Evolutionary conservation across 176 grass and related monocot species (phyloP).

Genomic region (Chrysopogon serrulatus): DNA sequence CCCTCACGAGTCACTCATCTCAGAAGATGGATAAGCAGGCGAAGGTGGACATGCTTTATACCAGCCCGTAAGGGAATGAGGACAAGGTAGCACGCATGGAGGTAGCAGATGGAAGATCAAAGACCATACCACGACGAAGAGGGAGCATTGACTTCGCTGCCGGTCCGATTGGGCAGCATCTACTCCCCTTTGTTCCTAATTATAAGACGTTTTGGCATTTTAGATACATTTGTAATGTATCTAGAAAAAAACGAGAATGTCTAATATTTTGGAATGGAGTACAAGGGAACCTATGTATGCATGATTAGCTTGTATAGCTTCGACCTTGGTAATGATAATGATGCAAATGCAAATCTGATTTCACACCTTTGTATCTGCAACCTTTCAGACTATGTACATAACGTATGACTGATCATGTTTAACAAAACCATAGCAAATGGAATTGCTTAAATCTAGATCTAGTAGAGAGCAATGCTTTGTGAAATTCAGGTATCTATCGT

Average conservation of each 20-base stretch:
- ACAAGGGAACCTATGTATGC: too few species aligned
- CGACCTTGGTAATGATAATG: too few species aligned
- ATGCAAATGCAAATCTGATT: too few species aligned
- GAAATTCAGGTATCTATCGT: background rate
- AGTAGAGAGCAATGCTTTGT: constrained; percentile 28
- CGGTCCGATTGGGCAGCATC: too few species aligned
- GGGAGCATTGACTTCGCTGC: too few species aligned
- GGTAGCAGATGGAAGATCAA: background rate
- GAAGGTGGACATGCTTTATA: background rate
- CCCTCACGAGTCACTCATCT: background rate
- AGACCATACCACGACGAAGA: background rate
- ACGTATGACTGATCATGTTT: background rate
- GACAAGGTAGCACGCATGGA: background rate
- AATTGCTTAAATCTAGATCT: too few species aligned
- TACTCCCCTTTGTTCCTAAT: background rate
- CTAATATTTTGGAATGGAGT: too few species aligned
- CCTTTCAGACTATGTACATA: too few species aligned
- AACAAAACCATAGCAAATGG: background rate
- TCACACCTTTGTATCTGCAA: too few species aligned
- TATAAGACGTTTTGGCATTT: background rate
- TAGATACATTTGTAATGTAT: background rate
- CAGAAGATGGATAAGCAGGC: background rate
- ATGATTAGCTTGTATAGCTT: too few species aligned
- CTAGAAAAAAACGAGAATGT: too few species aligned
- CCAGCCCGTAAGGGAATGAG: background rate